Base-by-base conservation (phyloP, 2,329 filamentous ascomycete genomes). In the Alternaria alternata region DNA sequence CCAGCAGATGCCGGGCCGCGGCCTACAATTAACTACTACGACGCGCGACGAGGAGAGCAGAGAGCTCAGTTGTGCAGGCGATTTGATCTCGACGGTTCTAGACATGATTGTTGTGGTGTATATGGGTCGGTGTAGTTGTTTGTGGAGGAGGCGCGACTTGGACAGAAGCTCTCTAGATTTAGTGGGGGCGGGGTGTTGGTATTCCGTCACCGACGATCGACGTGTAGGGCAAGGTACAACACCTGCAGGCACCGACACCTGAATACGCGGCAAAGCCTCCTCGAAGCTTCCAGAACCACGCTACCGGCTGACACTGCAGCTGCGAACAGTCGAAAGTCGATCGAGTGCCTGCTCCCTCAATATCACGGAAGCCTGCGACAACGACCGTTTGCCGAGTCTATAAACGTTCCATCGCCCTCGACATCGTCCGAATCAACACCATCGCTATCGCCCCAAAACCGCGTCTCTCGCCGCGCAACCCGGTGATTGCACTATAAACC, bases 21-120 rank as follows among this genome's bases (percentile, higher is more conserved):
- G 84, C 92, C 86, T 83, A 96, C 93, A 97, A 81, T 97, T 92
- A 73, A 90, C 89, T 55, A 98, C 89, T 42, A 98, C 92, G 61
- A 97, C 87, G 67, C 87, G 88, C 34, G 91, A 93, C 56, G 86
- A 88, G 63, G 86, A 86, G 63, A 97, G 84, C 92, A 96, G 72
- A 16, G 69, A 67, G 64, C 67, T 77, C 63, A 80, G 72, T 67
- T 81, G 78, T 41, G 73, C 63, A 12, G 81, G 76, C 47, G 81
- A 82, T 41, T 77, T 74, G 61, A 83, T 81, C 59, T 80, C 70
- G 43, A 82, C 76, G 7, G 78, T 78, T 59, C 79, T 77, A 38
- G 81, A 80, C 82, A 83, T 84, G 61, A 47, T 72, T 73, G 72
- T 59, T 59, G 54, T 65, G 62, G 42, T 54, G 51, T 43, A 32